These are phyloP conservation scores for Cadophora sp. DNA, from an alignment of 2,329 filamentous ascomycete genomes.

Conservation along the genomic window DNA sequence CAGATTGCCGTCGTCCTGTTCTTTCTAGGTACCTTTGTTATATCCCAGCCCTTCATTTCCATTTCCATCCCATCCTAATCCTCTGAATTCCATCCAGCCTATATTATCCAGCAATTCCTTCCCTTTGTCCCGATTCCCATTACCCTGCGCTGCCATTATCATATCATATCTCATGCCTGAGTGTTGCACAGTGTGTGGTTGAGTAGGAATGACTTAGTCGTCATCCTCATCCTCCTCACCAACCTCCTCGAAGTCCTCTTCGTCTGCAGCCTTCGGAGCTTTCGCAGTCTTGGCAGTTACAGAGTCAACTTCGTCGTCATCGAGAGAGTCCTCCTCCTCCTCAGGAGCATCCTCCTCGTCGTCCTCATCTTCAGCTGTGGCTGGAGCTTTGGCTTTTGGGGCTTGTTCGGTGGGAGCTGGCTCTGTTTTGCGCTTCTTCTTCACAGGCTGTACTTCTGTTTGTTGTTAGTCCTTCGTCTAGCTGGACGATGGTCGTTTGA, in stretches of 20 bases:
- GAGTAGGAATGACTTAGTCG: slow-evolving; percentile 26
- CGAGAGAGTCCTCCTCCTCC: slow-evolving; percentile 26
- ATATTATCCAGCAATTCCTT: slow-evolving; percentile 15
- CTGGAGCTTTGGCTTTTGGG: slow-evolving; percentile 28
- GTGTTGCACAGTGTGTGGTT: background rate
- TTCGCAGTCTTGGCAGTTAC: slow-evolving; percentile 29
- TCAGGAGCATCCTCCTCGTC: slow-evolving; percentile 30
- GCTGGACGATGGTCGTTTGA: background rate
- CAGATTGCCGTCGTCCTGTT: slow-evolving; percentile 15
- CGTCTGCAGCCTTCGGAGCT: slow-evolving; percentile 15
- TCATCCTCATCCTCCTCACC: slow-evolving; percentile 28
- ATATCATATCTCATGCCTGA: background rate
- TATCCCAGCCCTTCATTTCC: slow-evolving; percentile 4
- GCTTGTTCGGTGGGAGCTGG: slow-evolving; percentile 19
- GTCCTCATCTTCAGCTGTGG: slow-evolving; percentile 27
- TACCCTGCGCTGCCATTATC: background rate
- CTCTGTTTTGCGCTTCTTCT: slow-evolving; percentile 42
- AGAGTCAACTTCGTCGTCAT: slow-evolving; percentile 21
- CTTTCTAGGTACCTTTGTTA: slow-evolving; percentile 3
- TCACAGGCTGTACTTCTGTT: slow-evolving; percentile 34
- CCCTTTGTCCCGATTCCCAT: background rate
- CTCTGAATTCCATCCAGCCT: slow-evolving; percentile 13
- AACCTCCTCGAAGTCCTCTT: slow-evolving; percentile 30
- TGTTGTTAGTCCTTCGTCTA: slow-evolving; percentile 17
- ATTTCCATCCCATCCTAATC: background rate